Evolutionary conservation across 345 rosid species (phyloP), one percentile per base, ranked within the genome.

Genomic region (Ricinus communis): DNA sequence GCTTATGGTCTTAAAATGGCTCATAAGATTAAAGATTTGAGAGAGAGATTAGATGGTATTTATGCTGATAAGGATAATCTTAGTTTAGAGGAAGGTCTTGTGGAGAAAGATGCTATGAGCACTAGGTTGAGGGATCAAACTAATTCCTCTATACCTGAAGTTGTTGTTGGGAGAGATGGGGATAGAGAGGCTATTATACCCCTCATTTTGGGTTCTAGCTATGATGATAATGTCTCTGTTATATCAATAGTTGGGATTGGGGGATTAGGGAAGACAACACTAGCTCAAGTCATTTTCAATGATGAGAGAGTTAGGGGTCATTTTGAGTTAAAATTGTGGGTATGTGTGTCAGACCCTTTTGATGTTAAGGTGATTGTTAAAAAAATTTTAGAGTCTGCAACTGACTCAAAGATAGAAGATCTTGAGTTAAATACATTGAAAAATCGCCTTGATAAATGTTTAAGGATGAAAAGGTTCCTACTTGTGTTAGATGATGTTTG

Each of bases 401-500:
- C 16, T 7, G 16, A 13, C 52, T 9, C 16, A 53, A 68, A 7
- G 24, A 16, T 24, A 3, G 51, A 58, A 18, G 24, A 22, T 25
- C 8, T 59, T 2, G 43, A 33, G 40, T 41, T 72, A 51, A 54
- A 72, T 41, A 0, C 52, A 24, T 62, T 68, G 58, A 72, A 57
- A 53, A 25, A 33, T 13, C 4, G 8, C 0, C 72, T 68, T 25
- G 16, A 55, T 0, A 8, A 13, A 33, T 5, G 9, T 10, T 71
- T 71, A 5, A 41, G 27, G 24, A 60, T 54, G 25, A 59, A 57
- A 5, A 72, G 24, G 19, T 79, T 62, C 24, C 43, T 79, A 0
- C 74, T 75, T 0, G 59, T 79, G 4, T 64, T 72, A 5, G 80
- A 79, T 9, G 68, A 79, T 33, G 58, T 75, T 4, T 79, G 82